Evolutionary conservation across 1,139 yeast genomes (phyloP).

Genomic region (Debaryomyces sp.): DNA sequence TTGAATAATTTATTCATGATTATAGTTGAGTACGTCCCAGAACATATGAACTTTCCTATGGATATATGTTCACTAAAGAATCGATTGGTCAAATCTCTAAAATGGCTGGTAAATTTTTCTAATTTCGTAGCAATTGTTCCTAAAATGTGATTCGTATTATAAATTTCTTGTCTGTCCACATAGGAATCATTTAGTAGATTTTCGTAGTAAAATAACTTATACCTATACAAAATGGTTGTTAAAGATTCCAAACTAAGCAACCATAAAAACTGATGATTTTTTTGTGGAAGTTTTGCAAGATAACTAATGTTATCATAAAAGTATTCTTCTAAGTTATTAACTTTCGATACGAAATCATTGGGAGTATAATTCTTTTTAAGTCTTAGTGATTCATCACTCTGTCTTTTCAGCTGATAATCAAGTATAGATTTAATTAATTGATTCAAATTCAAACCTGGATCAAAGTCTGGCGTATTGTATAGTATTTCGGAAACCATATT

Average conservation of each 20-base stretch:
- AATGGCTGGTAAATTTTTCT: conserved; percentile 15
- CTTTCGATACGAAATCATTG: conserved; percentile 12
- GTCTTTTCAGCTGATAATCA: not conserved
- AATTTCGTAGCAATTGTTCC: conserved; percentile 13
- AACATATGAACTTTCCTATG: conserved; percentile 7
- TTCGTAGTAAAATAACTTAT: conserved; percentile 13
- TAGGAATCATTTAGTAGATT: conserved; percentile 11
- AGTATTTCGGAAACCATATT: not conserved
- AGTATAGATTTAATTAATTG: conserved; percentile 4
- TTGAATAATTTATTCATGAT: conserved; percentile 9
- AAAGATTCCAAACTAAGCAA: conserved; percentile 18
- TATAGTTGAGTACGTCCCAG: conserved; percentile 8
- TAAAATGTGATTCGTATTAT: not conserved
- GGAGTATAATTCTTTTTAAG: not conserved
- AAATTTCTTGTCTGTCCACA: conserved; percentile 1
- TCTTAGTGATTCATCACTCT: not conserved
- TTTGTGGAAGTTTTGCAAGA: conserved; percentile 16
- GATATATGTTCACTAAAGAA: conserved; percentile 4
- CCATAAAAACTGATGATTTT: conserved; percentile 24
- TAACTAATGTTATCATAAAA: conserved; percentile 18
- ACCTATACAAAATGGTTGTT: conserved; percentile 13
- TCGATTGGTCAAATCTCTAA: conserved; percentile 10
- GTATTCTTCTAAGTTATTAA: conserved; percentile 24
- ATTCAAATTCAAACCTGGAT: conserved; percentile 2
- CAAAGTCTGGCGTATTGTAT: not conserved